Evolutionary conservation across 352 stramenopile genomes (phyloP), one percentile per base, ranked within the genome.

Genomic region (Globisporangium echinulatum): DNA sequence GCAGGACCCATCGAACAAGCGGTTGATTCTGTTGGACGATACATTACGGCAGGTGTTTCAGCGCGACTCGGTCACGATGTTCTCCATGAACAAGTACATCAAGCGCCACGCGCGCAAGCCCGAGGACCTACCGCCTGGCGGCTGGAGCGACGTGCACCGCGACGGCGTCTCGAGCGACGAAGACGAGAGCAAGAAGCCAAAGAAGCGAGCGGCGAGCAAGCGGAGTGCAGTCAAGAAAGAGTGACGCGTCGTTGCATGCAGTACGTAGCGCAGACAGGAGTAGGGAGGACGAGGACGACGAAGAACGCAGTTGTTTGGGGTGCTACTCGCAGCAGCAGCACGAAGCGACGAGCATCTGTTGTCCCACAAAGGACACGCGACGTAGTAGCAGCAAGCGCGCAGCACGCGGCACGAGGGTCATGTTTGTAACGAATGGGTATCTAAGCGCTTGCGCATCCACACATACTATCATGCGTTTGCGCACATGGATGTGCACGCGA

Each of bases 1-100:
- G 49, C 96, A 99, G 72, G 93, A 98, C 77, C 96, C 96, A 33
- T 66, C 82, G 13, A 88, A 99, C 65, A 97, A 97, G 70, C 86
- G 90, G 15, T 85, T 88, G 59, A 98, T 99, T 62, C 61, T 97
- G 15, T 68, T 97, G 53, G 93, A 98, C 67, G 79, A 91, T 52
- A 88, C 67, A 59, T 81, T 98, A 75, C 79, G 72, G 52, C 67
- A 75, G 55, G 80, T 90, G 46, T 94, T 94, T 69, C 73, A 92
- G 69, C 79, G 85, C 54, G 78, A 93, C 61, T 82, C 78, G 57
- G 85, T 94, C 58, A 94, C 85, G 50, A 93, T 92, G 83, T 94
- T 94, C 66, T 82, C 78, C 4, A 92, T 94, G 81, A 94, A 94
- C 68, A 94, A 93, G 67, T 94, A 83, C 69, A 83, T 94, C 65